Conservation (phyloP, 768 basidiomycete genomes). For the Lentinula aciculospora region DNA sequence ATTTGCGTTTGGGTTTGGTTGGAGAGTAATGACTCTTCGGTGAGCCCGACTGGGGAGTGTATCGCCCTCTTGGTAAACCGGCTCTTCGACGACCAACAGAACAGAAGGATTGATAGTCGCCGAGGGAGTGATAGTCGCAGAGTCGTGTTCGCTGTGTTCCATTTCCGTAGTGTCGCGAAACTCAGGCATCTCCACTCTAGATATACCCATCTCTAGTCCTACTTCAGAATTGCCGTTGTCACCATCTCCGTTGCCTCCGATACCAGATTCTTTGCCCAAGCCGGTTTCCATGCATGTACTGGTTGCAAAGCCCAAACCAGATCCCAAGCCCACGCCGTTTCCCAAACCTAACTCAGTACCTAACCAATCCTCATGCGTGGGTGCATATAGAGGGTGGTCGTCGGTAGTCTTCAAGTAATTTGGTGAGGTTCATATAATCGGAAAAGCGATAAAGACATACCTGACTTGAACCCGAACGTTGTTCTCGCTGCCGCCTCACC, state of each 20-base stretch:
- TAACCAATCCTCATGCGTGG: neutral
- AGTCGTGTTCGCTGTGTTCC: neutral
- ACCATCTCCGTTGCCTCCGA: neutral
- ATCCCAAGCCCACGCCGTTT: too few species aligned
- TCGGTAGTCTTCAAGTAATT: too few species aligned
- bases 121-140: neutral
- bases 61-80: neutral
- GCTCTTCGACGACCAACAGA: neutral
- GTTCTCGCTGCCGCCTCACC: neutral
- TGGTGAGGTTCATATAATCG: too few species aligned
- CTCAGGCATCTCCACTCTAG: neutral
- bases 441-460: neutral
- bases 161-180: neutral
- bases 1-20: too few species aligned
- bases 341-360: neutral
- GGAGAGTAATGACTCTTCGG: neutral
- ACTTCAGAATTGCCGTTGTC: neutral
- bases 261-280: too few species aligned
- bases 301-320: too few species aligned
- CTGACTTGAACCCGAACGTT: neutral
- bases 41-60: neutral
- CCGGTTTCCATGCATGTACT: too few species aligned
- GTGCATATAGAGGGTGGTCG: too few species aligned
- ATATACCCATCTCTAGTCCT: too few species aligned
- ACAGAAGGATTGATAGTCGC: neutral